Conservation (phyloP, 768 basidiomycete species). For the Suillus plorans region DNA sequence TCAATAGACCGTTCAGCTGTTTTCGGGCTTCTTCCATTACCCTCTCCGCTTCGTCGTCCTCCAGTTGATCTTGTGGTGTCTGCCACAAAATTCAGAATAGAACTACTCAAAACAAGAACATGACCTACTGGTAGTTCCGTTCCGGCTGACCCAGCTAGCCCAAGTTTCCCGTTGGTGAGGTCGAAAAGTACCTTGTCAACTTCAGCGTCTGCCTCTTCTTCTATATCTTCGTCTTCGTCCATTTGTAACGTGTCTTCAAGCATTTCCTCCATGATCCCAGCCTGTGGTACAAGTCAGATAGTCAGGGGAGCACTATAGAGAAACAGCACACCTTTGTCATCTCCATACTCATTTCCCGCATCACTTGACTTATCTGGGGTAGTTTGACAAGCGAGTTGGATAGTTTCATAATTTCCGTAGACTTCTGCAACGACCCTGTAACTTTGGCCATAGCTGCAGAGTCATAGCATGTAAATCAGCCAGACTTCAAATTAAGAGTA, state of each 20-base stretch:
- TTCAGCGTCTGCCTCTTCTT: constrained; percentile 96
- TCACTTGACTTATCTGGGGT: constrained; percentile 87
- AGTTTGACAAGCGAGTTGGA: constrained; percentile 91
- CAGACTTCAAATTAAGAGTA: background rate
- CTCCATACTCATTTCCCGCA: constrained; percentile 99
- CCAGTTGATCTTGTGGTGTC: constrained; percentile 58
- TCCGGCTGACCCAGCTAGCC: constrained; percentile 72
- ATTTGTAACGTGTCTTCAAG: constrained; percentile 88
- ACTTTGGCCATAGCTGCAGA: constrained; percentile 89
- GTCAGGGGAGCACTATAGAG: background rate
- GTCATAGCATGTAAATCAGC: constrained; percentile 5
- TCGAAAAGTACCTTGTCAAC: constrained; percentile 96
- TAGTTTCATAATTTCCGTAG: constrained; percentile 97
- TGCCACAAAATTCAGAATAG: constrained; percentile 26
- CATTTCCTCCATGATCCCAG: constrained; percentile 98
- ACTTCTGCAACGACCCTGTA: constrained; percentile 96
- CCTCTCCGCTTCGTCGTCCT: constrained; percentile 82
- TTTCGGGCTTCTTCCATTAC: constrained; percentile 90
- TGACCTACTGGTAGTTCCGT: constrained; percentile 73
- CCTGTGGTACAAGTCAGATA: constrained; percentile 47
- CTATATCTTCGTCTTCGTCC: constrained; percentile 92
- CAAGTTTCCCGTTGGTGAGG: constrained; percentile 94
- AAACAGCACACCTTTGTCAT: constrained; percentile 84
- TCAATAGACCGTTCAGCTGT: constrained; percentile 85
- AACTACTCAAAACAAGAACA: constrained; percentile 1